Base-by-base conservation (phyloP, 2,329 filamentous ascomycete species). In the Didymella segeticola region DNA sequence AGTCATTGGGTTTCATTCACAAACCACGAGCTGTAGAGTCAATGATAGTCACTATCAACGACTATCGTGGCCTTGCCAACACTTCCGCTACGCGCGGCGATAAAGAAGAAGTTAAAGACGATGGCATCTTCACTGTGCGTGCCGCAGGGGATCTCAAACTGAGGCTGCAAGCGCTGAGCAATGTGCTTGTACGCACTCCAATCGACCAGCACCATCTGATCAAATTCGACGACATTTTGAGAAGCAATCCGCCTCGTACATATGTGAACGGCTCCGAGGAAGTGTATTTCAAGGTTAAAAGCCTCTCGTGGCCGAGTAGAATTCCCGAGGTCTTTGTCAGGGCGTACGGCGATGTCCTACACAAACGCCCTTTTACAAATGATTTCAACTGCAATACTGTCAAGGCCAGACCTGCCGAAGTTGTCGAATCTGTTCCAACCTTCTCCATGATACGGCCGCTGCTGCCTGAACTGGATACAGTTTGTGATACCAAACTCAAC, bases 401-500 rank as follows among this genome's bases (percentile, higher is more conserved):
- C 22, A 49, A 14, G 8, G 57, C 52, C n/a, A n/a, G n/a, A n/a
- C n/a, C n/a, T n/a, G n/a, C n/a, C n/a, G n/a, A n/a, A n/a, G n/a
- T n/a, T 27, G 27, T 17, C 38, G 61, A 57, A 11, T 46, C 56
- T 25, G 58, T 61, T 20, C 61, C 64, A 15, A 66, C 52, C 2
- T 67, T 67, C 37, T 68, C 68, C 10, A 55, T 60, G 7, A 47
- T 69, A 20, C 57, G 66, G 7, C 22, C 12, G 3, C 34, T 63
- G 22, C 53, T 71, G 1, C 46, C 43, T 42, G 36, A 38, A 1
- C 57, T 70, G 8, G 67, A 70, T 23, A 37, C 45, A 3, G 15
- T 59, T 3, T 63, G 64, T 27, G 55, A 56, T 2, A 69, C 67
- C 2, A 52, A 52, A 8, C 61, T 69, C 20, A 22, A 36, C 10